phyloP scores from a whole-genome alignment of 2,329 filamentous ascomycete genomes.

The Calonectria pseudoreteaudii region DNA sequence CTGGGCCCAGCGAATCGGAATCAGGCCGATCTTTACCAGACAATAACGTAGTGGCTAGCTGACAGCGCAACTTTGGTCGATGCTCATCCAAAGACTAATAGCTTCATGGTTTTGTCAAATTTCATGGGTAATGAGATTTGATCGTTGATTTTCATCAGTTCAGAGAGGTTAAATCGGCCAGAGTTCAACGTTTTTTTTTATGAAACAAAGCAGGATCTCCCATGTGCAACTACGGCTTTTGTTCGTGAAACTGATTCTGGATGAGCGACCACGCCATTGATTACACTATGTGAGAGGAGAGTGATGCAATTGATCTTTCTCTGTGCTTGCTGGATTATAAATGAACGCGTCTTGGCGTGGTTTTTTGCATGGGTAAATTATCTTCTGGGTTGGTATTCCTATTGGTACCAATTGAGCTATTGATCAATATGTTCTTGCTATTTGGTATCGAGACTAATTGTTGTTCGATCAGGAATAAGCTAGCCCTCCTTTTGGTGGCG shows the following conservation, averaged over 20 bases:
- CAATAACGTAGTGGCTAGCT: neutral
- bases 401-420: neutral
- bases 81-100: neutral
- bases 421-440: neutral
- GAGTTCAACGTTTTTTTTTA: neutral
- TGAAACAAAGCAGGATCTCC: neutral
- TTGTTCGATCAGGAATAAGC: no score
- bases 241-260: neutral
- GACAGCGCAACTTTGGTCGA: neutral
- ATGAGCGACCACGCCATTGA: neutral
- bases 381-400: neutral
- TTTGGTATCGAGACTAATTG: neutral
- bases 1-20: neutral
- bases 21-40: neutral
- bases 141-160: neutral
- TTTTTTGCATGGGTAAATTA: neutral
- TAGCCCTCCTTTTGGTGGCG: no score
- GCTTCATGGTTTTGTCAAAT: neutral
- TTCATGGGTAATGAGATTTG: neutral
- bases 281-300: neutral
- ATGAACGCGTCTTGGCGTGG: neutral
- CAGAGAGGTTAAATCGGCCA: neutral
- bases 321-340: neutral
- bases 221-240: neutral
- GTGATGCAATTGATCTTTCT: neutral